A percentile compares a stretch with the other conserved stretches of the same genome.
These are phyloP conservation scores for Nicotiana paniculata DNA, from an alignment of 257 asterid genomes.

Conservation along the genomic window DNA sequence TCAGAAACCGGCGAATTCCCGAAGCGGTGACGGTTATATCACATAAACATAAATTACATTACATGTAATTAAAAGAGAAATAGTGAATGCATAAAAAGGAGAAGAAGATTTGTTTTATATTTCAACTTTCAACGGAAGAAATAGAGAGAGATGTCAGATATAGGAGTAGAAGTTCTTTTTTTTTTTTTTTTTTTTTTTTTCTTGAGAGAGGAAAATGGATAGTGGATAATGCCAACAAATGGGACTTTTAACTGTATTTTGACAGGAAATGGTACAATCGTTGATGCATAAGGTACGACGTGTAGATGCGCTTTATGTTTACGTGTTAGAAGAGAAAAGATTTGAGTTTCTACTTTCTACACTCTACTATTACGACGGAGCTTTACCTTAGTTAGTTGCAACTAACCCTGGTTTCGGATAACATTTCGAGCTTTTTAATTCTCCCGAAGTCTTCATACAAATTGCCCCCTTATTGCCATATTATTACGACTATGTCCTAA, in stretches of 20 bases:
- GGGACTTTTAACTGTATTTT: not conserved
- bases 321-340: conserved; percentile 18
- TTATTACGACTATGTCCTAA: conserved; percentile 12
- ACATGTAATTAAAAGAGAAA: not conserved
- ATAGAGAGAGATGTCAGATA: conserved; percentile 8
- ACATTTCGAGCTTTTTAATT: not conserved
- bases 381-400: conserved; percentile 19
- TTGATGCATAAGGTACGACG: conserved; percentile 18
- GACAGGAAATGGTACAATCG: conserved; percentile 19
- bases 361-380: not conserved
- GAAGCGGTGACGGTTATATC: not conserved
- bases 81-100: conserved; percentile 13
- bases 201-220: conserved; percentile 20
- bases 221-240: conserved; percentile 8
- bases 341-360: conserved; percentile 17
- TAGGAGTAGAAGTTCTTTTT: not conserved
- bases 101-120: conserved; percentile 8
- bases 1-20: not conserved
- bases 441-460: not conserved
- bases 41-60: not conserved
- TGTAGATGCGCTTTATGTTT: not conserved
- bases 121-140: conserved; percentile 7
- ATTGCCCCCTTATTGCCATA: conserved; percentile 7
- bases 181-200: too few relatives aligned
- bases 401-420: conserved; percentile 30